Evolutionary conservation across 2,329 filamentous ascomycete genomes (phyloP), one percentile per base, ranked within the genome.

Genomic region (Ascochyta fabae): DNA sequence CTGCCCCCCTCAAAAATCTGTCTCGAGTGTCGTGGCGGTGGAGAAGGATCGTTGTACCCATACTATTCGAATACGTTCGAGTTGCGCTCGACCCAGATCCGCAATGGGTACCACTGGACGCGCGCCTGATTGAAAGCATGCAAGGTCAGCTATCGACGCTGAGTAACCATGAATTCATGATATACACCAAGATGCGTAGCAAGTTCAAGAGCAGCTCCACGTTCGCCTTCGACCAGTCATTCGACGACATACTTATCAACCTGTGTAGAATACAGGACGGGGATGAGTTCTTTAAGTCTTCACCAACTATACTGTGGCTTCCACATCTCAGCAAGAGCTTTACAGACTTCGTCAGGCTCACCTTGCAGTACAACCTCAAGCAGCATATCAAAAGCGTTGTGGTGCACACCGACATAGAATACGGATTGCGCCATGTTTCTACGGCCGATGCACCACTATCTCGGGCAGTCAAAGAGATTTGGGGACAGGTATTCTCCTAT

Each of bases 391-490:
- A 72, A 29, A 84, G 78, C 47, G 67, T 86, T 4, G 79, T 83
- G 12, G 70, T 83, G 8, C 70, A 76, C 46, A 78, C 76, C 7
- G 67, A 74, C 50, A 75, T 76, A 44, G 74, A 73, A 48, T 76
- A 77, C 45, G 79, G 62, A 49, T 49, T 68, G 43, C 66, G 64
- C 12, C 65, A 71, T 50, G 60, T 69, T 1, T 44, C 64, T 3
- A 65, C 61, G 2, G 69, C 71, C 4, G 68, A 71, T 39, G 61
- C 58, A 19, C 70, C 74, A 0, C 58, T 78, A 46, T 71, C 80
- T 84, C 65, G 90, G 84, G 87, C 77, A 77, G 51, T 78, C 6
- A 39, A 54, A 6, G 64, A 71, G 3, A 68, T 75, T 19, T 76
- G 72, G 72, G 43, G 53, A 4, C 56, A 64, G 12, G 51, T 75